phyloP scores from a whole-genome alignment of 139 green algal genomes.

The Chlamydomonas sp. region DNA sequence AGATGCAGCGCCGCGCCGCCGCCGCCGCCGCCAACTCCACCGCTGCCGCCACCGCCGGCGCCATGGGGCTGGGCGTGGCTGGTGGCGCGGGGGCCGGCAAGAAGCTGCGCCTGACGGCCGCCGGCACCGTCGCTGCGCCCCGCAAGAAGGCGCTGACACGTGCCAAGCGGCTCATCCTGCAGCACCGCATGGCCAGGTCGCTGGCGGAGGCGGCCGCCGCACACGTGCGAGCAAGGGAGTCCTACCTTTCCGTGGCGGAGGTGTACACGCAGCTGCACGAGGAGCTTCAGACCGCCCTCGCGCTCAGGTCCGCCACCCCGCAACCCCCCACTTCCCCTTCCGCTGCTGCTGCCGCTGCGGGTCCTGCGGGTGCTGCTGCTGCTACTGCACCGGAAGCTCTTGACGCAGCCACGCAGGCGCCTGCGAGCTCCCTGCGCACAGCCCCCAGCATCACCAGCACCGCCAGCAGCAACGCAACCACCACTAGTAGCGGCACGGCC shows the following conservation, averaged over 20 bases:
- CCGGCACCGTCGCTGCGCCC: background rate
- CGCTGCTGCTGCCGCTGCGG: background rate
- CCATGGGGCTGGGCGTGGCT: too few relatives aligned
- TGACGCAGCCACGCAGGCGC: background rate
- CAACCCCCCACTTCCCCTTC: too few relatives aligned
- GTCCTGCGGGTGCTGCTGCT: background rate
- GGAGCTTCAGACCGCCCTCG: background rate
- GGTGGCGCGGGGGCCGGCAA: background rate
- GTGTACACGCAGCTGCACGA: background rate
- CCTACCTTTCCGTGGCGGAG: background rate
- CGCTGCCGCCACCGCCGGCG: background rate
- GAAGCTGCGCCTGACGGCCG: conserved; percentile 22
- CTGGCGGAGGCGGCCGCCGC: conserved; percentile 21
- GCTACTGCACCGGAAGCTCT: background rate
- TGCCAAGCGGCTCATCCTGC: conserved; percentile 55
- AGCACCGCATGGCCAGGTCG: conserved; percentile 8
- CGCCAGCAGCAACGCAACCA: too few relatives aligned
- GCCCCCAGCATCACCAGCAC: background rate
- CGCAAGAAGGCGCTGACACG: conserved; percentile 50
- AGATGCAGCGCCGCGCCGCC: background rate
- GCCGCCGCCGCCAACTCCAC: background rate
- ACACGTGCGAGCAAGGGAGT: background rate
- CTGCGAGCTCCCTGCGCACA: background rate
- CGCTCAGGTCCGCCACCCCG: too few relatives aligned
- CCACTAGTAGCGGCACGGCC: too few relatives aligned